phyloP scores from a whole-genome alignment of 1,284 basidiomycete genomes.

The Apiotrichum laibachii region DNA sequence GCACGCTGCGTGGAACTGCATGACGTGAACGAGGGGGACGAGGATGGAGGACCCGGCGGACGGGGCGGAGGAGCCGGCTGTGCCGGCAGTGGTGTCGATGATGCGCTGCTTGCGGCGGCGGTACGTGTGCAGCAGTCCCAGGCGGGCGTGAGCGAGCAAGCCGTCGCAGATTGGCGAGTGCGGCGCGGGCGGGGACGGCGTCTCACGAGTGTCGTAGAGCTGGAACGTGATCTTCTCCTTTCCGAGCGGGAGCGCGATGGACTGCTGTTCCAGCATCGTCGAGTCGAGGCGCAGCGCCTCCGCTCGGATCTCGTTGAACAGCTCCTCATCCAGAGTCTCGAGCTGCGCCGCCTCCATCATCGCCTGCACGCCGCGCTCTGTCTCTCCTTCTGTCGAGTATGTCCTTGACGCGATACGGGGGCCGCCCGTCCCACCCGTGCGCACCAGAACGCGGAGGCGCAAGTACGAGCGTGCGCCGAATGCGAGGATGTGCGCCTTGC shows the following conservation, averaged over 20 bases:
- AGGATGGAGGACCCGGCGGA: slow-evolving; percentile 25
- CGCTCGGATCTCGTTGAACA: slow-evolving; percentile 38
- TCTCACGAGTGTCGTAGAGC: slow-evolving; percentile 35
- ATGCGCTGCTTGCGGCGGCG: slow-evolving; percentile 34
- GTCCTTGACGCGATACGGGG: neutral
- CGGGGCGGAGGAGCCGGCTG: neutral
- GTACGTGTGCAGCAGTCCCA: slow-evolving; percentile 35
- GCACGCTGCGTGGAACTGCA: slow-evolving; percentile 27
- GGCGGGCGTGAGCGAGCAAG: slow-evolving; percentile 29
- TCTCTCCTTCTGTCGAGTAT: slow-evolving; percentile 15
- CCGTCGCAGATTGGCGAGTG: slow-evolving; percentile 34
- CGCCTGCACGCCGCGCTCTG: slow-evolving; percentile 18
- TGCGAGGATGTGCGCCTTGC: slow-evolving; percentile 31
- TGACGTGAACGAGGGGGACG: slow-evolving; percentile 30
- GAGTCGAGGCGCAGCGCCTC: slow-evolving; percentile 27
- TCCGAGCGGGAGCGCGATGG: slow-evolving; percentile 25
- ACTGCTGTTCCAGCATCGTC: slow-evolving; percentile 23
- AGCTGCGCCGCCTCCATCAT: slow-evolving; percentile 40
- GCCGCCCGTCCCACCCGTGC: neutral
- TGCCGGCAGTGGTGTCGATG: slow-evolving; percentile 6
- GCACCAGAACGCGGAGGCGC: slow-evolving; percentile 31
- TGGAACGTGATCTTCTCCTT: slow-evolving; percentile 33
- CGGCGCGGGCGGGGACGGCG: slow-evolving; percentile 1
- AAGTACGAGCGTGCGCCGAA: slow-evolving; percentile 37
- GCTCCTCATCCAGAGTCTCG: slow-evolving; percentile 49